Evolutionary conservation across 768 basidiomycete species (phyloP).

Genomic region (Pluteus cervinus): DNA sequence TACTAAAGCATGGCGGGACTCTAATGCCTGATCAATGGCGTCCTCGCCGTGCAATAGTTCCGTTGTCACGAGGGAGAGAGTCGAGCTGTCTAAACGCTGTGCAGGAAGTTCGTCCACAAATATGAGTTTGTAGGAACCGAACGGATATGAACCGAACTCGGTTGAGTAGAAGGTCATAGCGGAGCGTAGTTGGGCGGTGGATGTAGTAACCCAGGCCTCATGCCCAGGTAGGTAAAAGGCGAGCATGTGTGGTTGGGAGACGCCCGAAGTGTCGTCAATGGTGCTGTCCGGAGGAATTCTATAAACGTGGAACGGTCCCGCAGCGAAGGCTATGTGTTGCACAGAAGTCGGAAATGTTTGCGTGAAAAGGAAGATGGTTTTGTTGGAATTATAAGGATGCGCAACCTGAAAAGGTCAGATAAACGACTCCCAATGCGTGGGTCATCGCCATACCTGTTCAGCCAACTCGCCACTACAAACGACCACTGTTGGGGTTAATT

Average conservation of each 20-base stretch:
- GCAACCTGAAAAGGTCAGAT: slow-evolving; percentile 51
- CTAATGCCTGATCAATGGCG: slow-evolving; percentile 89
- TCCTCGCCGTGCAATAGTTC: slow-evolving; percentile 85
- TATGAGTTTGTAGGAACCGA: slow-evolving; percentile 88
- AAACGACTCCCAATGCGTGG: slow-evolving; percentile 3
- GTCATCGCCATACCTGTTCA: slow-evolving; percentile 65
- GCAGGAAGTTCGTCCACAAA: slow-evolving; percentile 87
- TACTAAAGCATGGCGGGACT: slow-evolving; percentile 78
- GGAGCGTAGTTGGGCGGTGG: slow-evolving; percentile 72
- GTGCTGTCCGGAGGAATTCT: slow-evolving; percentile 58
- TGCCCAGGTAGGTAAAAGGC: slow-evolving; percentile 92
- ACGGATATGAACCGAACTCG: slow-evolving; percentile 95
- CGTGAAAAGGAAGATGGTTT: slow-evolving; percentile 90
- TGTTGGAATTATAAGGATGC: slow-evolving; percentile 90
- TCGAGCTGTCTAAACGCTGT: slow-evolving; percentile 80
- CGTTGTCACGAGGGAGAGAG: slow-evolving; percentile 69
- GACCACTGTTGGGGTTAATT: slow-evolving; percentile 74
- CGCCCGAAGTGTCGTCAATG: slow-evolving; percentile 55
- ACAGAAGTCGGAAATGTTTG: slow-evolving; percentile 84
- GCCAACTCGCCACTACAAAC: slow-evolving; percentile 92
- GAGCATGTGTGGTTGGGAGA: slow-evolving; percentile 72
- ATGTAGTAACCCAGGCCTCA: slow-evolving; percentile 61
- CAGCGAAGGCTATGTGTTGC: slow-evolving; percentile 96
- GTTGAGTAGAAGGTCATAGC: slow-evolving; percentile 91
- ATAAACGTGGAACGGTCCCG: slow-evolving; percentile 86